These are phyloP conservation scores for Lunasporangiospora selenospora DNA, from an alignment of 192 early-diverging fungal species.

Conservation along the genomic window DNA sequence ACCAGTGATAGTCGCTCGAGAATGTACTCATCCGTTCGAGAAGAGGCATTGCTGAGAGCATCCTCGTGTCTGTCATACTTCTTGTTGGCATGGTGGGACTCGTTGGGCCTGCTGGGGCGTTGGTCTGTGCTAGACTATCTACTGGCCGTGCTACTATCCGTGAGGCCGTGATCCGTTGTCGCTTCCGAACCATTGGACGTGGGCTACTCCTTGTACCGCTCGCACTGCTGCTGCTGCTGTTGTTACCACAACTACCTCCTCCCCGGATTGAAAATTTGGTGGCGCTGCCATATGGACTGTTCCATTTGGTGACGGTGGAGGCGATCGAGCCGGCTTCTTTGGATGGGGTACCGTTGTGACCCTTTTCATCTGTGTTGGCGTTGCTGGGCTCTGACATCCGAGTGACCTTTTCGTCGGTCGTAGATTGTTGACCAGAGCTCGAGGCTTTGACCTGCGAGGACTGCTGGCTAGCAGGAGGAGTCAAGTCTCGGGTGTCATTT, in stretches of 20 bases:
- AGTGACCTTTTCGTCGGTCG: too few relatives aligned
- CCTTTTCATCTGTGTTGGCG: not conserved
- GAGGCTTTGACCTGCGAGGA: too few relatives aligned
- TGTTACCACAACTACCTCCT: too few relatives aligned
- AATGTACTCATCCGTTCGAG: slow-evolving; percentile 9
- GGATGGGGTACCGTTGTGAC: not conserved
- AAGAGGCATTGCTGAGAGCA: not conserved
- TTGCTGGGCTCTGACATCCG: not conserved
- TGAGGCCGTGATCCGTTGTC: slow-evolving; percentile 29
- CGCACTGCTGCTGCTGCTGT: not conserved
- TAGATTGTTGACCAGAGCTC: too few relatives aligned
- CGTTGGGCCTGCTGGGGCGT: not conserved
- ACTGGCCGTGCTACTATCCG: not conserved
- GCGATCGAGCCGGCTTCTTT: not conserved
- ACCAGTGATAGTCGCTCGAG: slow-evolving; percentile 34
- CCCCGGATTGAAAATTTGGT: too few relatives aligned
- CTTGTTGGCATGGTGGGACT: not conserved
- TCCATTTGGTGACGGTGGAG: not conserved
- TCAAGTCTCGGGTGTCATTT: too few relatives aligned
- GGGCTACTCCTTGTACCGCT: slow-evolving; percentile 10
- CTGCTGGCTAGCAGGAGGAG: too few relatives aligned
- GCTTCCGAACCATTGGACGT: slow-evolving; percentile 30
- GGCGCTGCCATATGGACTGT: not conserved
- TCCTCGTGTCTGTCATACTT: not conserved
- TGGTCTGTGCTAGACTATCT: not conserved